A percentile compares a stretch with the other conserved stretches of the same genome.
Conservation (phyloP, 192 early-diverging fungal species). For the Linderina pennispora region DNA sequence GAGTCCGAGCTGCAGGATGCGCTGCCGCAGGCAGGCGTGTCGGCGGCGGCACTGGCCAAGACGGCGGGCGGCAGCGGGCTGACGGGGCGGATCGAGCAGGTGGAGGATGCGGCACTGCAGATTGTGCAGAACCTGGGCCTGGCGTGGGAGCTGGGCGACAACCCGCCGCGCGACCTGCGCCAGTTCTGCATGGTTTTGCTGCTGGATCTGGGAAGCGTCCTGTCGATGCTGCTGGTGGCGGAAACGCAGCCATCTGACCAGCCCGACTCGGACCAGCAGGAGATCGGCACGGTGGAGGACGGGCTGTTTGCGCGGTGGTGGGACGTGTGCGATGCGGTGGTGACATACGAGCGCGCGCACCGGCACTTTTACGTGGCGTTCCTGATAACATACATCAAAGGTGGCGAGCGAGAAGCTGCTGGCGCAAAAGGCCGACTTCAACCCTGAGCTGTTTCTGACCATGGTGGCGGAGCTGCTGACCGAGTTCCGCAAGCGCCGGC, state of each 20-base stretch:
- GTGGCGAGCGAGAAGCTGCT: conserved; percentile 39
- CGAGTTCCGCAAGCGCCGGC: conserved; percentile 45
- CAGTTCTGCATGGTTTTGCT: conserved; percentile 48
- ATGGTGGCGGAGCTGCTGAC: conserved; percentile 44
- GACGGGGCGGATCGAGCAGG: conserved; percentile 39
- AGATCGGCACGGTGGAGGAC: conserved; percentile 39
- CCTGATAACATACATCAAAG: conserved; percentile 37
- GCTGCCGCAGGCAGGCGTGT: conserved; percentile 38
- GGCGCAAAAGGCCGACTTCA: conserved; percentile 39
- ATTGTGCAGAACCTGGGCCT: conserved; percentile 46
- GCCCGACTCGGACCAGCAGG: conserved; percentile 19
- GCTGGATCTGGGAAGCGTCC: conserved; percentile 37
- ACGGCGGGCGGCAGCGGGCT: conserved; percentile 21
- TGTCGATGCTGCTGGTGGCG: conserved; percentile 35
- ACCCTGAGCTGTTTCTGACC: conserved; percentile 41
- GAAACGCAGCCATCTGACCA: conserved; percentile 4
- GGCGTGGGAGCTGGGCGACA: conserved; percentile 47
- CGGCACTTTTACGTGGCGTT: conserved; percentile 21
- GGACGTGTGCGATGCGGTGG: conserved; percentile 37
- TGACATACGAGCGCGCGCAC: conserved; percentile 31
- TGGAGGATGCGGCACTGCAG: conserved; percentile 46
- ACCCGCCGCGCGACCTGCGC: conserved; percentile 42
- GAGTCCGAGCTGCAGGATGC: conserved; percentile 38
- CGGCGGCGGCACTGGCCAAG: conserved; percentile 36
- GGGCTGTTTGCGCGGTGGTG: conserved; percentile 40